A percentile compares a stretch with the other conserved stretches of the same genome.
phyloP scores from a whole-genome alignment of 139 green algal species.

The Auxenochlorella pyrenoidosa region DNA sequence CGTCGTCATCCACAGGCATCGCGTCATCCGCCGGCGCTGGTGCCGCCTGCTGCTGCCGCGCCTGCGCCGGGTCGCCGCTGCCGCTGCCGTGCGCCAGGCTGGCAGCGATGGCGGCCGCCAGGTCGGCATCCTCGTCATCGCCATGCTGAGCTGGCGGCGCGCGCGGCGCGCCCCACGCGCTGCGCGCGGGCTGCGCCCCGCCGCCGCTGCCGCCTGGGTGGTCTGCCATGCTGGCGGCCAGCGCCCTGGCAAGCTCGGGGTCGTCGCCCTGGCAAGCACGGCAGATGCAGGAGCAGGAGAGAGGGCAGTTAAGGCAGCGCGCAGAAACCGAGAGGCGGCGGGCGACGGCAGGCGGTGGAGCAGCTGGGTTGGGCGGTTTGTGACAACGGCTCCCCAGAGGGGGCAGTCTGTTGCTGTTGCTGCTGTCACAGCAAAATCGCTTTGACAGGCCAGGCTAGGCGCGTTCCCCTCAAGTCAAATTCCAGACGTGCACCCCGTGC shows the following conservation, averaged over 20 bases:
- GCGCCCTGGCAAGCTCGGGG: constrained; percentile 40
- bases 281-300: background rate
- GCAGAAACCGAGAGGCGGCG: too few relatives aligned
- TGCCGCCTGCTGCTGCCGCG: background rate
- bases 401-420: too few relatives aligned
- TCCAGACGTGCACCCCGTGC: too few relatives aligned
- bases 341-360: too few relatives aligned
- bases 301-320: background rate
- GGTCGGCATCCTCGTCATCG: constrained; percentile 61
- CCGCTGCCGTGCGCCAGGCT: background rate
- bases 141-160: background rate
- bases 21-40: background rate
- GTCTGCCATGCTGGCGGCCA: constrained; percentile 53
- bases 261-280: constrained; percentile 39
- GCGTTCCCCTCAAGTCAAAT: too few relatives aligned
- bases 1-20: constrained; percentile 17
- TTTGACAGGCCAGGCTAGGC: too few relatives aligned
- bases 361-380: too few relatives aligned
- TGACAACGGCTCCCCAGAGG: too few relatives aligned
- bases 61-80: background rate
- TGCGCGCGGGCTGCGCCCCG: too few relatives aligned
- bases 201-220: background rate
- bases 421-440: too few relatives aligned
- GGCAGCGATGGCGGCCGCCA: constrained; percentile 71
- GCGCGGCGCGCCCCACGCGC: background rate